Conservation (phyloP, 768 basidiomycete species). For the Suillus plorans region DNA sequence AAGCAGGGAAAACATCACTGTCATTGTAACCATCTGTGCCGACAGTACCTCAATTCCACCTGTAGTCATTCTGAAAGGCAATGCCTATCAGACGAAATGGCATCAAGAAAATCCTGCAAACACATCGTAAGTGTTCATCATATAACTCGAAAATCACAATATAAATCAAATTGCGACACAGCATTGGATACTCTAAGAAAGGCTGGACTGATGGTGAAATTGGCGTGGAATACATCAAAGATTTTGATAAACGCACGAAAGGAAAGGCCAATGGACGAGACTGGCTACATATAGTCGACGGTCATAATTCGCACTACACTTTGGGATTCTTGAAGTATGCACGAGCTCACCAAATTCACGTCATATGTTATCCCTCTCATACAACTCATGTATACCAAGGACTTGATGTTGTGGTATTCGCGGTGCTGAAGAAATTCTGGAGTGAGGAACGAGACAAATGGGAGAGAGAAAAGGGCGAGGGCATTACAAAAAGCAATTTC, state of each 20-base stretch:
- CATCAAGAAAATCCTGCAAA: slow-evolving; percentile 14
- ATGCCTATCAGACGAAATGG: slow-evolving; percentile 22
- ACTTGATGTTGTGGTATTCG: slow-evolving; percentile 38
- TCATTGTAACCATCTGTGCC: slow-evolving; percentile 39
- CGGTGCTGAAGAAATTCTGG: slow-evolving; percentile 30
- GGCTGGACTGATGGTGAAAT: slow-evolving; percentile 30
- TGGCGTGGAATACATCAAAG: slow-evolving; percentile 23
- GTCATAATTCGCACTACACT: slow-evolving; percentile 12
- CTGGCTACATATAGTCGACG: slow-evolving; percentile 2
- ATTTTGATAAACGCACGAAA: slow-evolving; percentile 32
- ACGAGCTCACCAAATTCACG: slow-evolving; percentile 4
- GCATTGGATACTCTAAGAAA: slow-evolving; percentile 15
- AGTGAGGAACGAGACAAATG: slow-evolving; percentile 19
- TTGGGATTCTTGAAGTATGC: slow-evolving; percentile 8
- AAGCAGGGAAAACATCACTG: slow-evolving; percentile 21
- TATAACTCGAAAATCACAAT: slow-evolving; percentile 12
- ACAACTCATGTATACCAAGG: slow-evolving; percentile 44
- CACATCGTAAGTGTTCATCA: slow-evolving; percentile 24
- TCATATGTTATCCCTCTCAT: slow-evolving; percentile 29
- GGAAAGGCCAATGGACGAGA: slow-evolving; percentile 29
- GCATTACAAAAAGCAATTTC: slow-evolving; percentile 38
- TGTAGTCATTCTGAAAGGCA: slow-evolving; percentile 29
- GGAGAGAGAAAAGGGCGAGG: slow-evolving; percentile 19
- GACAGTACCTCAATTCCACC: slow-evolving; percentile 39
- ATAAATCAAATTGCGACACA: neutral